Conservation (phyloP, 1,284 basidiomycete genomes). For the Cutaneotrichosporon dermatis region DNA sequence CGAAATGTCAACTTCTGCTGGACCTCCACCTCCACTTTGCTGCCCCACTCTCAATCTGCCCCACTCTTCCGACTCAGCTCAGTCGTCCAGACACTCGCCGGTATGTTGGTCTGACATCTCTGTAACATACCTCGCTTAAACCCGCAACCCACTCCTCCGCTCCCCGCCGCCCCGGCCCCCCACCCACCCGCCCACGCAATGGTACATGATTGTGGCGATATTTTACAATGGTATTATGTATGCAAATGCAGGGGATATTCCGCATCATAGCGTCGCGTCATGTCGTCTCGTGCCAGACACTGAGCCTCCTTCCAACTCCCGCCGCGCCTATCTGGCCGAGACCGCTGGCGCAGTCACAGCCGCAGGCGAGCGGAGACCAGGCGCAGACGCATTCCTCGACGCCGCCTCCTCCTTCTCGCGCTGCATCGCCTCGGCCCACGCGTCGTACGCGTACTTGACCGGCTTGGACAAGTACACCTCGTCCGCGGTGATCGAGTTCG, state of each 20-base stretch:
- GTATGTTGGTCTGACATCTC: too few species aligned
- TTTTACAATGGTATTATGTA: constrained; percentile 7
- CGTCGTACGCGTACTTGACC: constrained; percentile 47
- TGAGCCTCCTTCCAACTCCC: too few species aligned
- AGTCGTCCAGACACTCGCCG: too few species aligned
- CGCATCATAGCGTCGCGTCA: too few species aligned
- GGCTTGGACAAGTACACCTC: constrained; percentile 33
- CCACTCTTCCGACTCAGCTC: too few species aligned
- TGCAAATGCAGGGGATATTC: constrained; percentile 7
- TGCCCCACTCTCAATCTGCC: too few species aligned
- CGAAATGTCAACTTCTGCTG: too few species aligned
- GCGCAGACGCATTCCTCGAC: neutral
- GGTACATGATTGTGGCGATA: constrained; percentile 1
- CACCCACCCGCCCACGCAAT: neutral
- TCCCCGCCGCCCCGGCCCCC: neutral
- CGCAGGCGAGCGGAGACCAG: neutral
- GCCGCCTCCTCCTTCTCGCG: constrained; percentile 5
- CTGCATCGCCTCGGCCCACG: constrained; percentile 40
- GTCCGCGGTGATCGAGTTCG: constrained; percentile 32
- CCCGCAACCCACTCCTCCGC: too few species aligned
- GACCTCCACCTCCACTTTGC: too few species aligned
- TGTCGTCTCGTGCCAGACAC: too few species aligned
- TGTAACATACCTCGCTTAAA: too few species aligned
- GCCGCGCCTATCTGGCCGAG: neutral
- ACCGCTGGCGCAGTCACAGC: neutral